Evolutionary conservation across 2,329 filamentous ascomycete species (phyloP).

Genomic region (Xylariaceae sp.): DNA sequence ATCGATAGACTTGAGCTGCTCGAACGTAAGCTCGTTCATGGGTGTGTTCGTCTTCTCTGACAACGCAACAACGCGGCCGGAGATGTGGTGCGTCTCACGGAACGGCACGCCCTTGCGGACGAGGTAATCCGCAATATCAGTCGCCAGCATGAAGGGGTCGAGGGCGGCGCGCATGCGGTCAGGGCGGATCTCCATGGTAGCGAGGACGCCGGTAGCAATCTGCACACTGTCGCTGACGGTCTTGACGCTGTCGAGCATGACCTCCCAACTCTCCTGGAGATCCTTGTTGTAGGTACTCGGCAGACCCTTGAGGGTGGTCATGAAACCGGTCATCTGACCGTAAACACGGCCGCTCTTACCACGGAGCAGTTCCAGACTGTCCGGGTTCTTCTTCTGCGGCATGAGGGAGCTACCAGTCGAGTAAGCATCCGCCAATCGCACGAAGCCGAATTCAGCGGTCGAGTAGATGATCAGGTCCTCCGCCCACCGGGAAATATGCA

Average conservation of each 20-base stretch:
- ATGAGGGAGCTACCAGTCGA: conserved; percentile 40
- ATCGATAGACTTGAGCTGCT: conserved; percentile 21
- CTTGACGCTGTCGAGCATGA: conserved; percentile 79
- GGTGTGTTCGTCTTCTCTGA: conserved; percentile 61
- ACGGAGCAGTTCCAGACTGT: conserved; percentile 65
- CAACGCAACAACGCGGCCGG: conserved; percentile 65
- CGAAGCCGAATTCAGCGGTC: conserved; percentile 67
- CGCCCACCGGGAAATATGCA: conserved; percentile 72
- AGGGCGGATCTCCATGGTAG: conserved; percentile 63
- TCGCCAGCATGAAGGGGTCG: conserved; percentile 78
- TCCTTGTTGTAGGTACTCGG: conserved; percentile 88
- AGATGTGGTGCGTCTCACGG: conserved; percentile 78
- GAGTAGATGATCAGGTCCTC: conserved; percentile 85
- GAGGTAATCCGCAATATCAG: conserved; percentile 62
- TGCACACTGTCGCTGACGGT: conserved; percentile 74
- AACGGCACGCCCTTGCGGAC: conserved; percentile 71
- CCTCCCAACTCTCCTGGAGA: conserved; percentile 80
- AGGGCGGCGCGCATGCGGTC: conserved; percentile 75
- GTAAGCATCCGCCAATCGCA: conserved; percentile 73
- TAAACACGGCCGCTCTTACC: conserved; percentile 73
- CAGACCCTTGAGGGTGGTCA: conserved; percentile 61
- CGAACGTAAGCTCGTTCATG: conserved; percentile 69
- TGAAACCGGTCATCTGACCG: conserved; percentile 62
- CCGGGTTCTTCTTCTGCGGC: conserved; percentile 66
- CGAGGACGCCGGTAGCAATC: conserved; percentile 76